Percentiles rank a stretch among this genome's conserved stretches.
phyloP scores from a whole-genome alignment of 495 filamentous ascomycete genomes.

The Aspergillus kassunensis region DNA sequence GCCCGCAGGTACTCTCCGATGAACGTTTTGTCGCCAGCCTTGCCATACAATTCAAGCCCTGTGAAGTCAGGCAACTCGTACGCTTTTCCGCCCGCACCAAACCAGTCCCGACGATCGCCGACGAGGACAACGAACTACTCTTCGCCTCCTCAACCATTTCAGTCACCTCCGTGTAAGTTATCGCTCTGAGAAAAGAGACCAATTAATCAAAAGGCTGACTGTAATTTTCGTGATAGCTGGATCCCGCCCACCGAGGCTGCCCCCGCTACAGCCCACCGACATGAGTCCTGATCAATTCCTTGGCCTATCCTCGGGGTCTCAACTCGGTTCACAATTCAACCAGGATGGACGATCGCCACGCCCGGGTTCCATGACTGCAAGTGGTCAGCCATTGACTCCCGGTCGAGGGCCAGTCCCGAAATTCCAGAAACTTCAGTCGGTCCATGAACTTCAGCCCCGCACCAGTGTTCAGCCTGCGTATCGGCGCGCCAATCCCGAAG shows the following conservation, averaged over 20 bases:
- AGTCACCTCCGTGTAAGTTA: slow-evolving; percentile 56
- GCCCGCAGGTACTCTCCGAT: slow-evolving; percentile 93
- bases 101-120: slow-evolving; percentile 54
- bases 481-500: slow-evolving; percentile 91
- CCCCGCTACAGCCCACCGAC: slow-evolving; percentile 65
- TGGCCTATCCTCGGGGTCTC: slow-evolving; percentile 61
- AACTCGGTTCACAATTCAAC: slow-evolving; percentile 67
- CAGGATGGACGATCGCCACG: slow-evolving; percentile 73
- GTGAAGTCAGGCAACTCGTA: slow-evolving; percentile 52
- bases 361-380: slow-evolving; percentile 36
- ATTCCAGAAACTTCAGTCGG: slow-evolving; percentile 70
- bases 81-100: slow-evolving; percentile 36
- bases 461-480: slow-evolving; percentile 85
- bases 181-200: not conserved
- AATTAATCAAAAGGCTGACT: not conserved
- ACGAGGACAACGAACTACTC: slow-evolving; percentile 53
- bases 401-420: slow-evolving; percentile 78
- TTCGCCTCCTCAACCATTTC: slow-evolving; percentile 61
- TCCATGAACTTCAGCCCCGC: slow-evolving; percentile 73
- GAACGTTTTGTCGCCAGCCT: slow-evolving; percentile 68
- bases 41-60: slow-evolving; percentile 54
- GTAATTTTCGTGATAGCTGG: slow-evolving; percentile 23
- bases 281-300: slow-evolving; percentile 63
- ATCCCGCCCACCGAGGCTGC: slow-evolving; percentile 49
- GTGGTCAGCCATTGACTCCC: slow-evolving; percentile 34